Evolutionary conservation across 306 rosid species (phyloP).

Genomic region (Rosa lucieae): DNA sequence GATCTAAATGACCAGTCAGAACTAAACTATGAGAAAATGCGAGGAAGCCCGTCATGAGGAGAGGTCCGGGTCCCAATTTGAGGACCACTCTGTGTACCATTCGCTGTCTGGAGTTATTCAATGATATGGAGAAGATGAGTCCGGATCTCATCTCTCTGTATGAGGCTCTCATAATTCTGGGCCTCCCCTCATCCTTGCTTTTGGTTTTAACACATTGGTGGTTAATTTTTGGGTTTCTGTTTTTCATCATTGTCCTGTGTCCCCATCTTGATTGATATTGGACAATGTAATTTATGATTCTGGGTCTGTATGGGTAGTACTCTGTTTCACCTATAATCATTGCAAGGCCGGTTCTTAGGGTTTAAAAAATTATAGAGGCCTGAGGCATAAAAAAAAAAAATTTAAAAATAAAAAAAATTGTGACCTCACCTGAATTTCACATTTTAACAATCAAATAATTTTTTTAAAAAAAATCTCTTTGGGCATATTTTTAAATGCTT

Average conservation of each 20-base stretch:
- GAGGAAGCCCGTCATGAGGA: background rate
- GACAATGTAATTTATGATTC: background rate
- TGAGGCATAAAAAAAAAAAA: too few species aligned
- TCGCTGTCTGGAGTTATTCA: background rate
- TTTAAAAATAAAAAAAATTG: too few species aligned
- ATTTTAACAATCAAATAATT: too few species aligned
- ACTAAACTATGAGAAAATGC: background rate
- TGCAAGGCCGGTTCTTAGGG: too few species aligned
- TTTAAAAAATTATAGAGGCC: too few species aligned
- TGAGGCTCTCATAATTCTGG: constrained; percentile 6
- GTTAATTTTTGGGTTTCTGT: background rate
- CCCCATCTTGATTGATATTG: background rate
- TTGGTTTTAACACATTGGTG: background rate
- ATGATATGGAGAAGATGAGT: background rate
- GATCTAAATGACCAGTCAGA: background rate
- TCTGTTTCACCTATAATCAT: background rate
- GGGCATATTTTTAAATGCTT: too few species aligned
- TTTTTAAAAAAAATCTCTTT: too few species aligned
- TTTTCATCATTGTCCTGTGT: background rate
- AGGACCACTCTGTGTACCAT: background rate
- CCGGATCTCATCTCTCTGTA: background rate
- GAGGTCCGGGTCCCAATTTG: background rate
- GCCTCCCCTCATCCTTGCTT: background rate
- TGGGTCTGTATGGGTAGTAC: background rate
- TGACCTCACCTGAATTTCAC: too few species aligned